phyloP scores from a whole-genome alignment of 164 flowering plant species.

The Macadamia tetraphylla region DNA sequence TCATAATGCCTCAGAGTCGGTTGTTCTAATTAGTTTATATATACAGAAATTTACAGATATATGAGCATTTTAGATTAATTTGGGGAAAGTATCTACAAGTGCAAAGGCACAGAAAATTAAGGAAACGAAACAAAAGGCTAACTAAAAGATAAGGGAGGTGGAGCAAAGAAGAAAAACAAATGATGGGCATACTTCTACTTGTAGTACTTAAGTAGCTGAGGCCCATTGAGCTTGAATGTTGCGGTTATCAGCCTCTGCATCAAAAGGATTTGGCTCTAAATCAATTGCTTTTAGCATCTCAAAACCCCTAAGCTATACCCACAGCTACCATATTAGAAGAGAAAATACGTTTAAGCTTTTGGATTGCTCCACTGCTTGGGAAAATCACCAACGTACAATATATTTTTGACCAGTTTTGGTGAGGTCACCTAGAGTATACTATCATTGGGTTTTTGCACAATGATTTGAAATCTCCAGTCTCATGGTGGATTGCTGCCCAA shows the following conservation, averaged over 20 bases:
- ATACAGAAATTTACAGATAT: too few species aligned
- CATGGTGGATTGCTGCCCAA: conserved; percentile 60
- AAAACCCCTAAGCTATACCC: conserved; percentile 79
- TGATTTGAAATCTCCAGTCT: conserved; percentile 54
- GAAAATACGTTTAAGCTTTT: neutral
- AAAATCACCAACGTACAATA: conserved; percentile 37
- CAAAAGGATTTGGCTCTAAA: conserved; percentile 84
- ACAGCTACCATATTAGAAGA: conserved; percentile 15
- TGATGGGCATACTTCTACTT: conserved; percentile 39
- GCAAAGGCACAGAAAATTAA: neutral
- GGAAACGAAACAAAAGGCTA: neutral
- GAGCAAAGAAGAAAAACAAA: too few species aligned
- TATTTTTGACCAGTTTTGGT: conserved; percentile 56
- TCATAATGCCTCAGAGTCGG: too few species aligned
- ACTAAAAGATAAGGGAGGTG: neutral
- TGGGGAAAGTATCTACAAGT: neutral
- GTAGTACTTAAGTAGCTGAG: conserved; percentile 78
- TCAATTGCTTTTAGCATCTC: conserved; percentile 79
- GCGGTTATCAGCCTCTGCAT: conserved; percentile 91
- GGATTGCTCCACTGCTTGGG: neutral
- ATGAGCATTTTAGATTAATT: too few species aligned
- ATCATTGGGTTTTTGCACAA: conserved; percentile 57
- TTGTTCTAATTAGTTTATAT: too few species aligned
- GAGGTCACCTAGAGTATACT: conserved; percentile 67
- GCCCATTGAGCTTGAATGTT: conserved; percentile 89